Conservation (phyloP, 1,284 basidiomycete genomes). For the Athelia psychrophila region DNA sequence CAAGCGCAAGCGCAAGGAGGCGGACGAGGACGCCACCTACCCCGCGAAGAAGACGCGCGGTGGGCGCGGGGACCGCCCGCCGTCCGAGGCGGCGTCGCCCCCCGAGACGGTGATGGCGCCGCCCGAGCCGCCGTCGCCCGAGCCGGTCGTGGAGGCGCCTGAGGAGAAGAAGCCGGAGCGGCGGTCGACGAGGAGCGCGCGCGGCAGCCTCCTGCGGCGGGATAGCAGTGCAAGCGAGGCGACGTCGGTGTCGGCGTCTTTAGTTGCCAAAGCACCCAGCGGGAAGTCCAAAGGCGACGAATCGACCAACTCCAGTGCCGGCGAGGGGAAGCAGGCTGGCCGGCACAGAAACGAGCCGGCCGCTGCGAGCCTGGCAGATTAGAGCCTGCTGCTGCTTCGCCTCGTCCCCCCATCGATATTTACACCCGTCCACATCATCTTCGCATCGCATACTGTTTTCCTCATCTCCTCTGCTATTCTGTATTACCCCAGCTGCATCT, state of each 20-base stretch:
- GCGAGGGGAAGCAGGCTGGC: conserved; percentile 30
- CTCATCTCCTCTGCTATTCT: neutral
- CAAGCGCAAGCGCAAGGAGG: conserved; percentile 58
- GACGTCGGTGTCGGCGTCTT: conserved; percentile 32
- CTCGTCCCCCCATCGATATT: neutral
- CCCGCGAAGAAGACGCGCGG: conserved; percentile 66
- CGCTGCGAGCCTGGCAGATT: neutral
- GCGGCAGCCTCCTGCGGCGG: conserved; percentile 32
- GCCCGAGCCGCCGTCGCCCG: conserved; percentile 3
- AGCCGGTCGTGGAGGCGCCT: conserved; percentile 16
- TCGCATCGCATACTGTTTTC: neutral
- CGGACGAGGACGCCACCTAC: conserved; percentile 64
- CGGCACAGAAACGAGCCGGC: conserved; percentile 36
- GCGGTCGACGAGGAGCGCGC: conserved; percentile 40
- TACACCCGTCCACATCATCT: neutral
- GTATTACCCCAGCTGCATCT: neutral
- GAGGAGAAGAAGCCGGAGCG: conserved; percentile 34
- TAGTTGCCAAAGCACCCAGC: conserved; percentile 18
- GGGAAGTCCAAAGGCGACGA: conserved; percentile 17
- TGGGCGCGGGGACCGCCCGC: conserved; percentile 17
- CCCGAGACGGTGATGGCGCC: neutral
- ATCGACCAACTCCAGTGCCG: conserved; percentile 10
- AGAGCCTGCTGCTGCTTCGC: too few relatives aligned
- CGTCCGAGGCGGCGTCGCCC: conserved; percentile 8
- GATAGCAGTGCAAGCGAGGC: conserved; percentile 40